These are phyloP conservation scores for Eimeria necatrix DNA, from an alignment of 169 alveolate genomes.

Conservation along the genomic window DNA sequence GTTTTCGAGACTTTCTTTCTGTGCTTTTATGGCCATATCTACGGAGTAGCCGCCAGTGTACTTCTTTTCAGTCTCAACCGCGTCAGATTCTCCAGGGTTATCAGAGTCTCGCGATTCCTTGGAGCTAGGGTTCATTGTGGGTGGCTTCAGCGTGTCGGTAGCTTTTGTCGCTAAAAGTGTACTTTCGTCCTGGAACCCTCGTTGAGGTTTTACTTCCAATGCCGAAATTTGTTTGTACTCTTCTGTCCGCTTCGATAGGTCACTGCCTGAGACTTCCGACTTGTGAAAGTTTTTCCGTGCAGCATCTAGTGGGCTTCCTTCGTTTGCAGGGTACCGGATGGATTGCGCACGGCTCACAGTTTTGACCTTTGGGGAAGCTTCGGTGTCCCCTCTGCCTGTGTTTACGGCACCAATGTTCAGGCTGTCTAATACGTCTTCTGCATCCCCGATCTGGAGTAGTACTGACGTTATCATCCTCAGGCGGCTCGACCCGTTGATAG, in stretches of 20 bases:
- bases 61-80: not conserved
- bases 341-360: not conserved
- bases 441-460: constrained; percentile 51
- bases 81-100: not conserved
- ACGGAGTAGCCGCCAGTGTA: not conserved
- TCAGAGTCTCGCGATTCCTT: not conserved
- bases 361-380: too few relatives aligned
- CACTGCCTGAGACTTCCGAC: not conserved
- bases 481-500: constrained; percentile 55
- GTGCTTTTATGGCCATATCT: not conserved
- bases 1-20: constrained; percentile 22
- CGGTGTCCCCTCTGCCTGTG: not conserved
- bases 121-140: not conserved
- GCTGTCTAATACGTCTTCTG: constrained; percentile 59
- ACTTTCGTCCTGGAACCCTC: not conserved
- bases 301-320: not conserved
- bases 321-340: not conserved
- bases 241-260: not conserved
- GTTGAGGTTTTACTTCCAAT: not conserved
- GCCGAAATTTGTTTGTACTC: not conserved
- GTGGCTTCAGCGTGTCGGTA: not conserved
- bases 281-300: not conserved
- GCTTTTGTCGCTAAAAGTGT: too few relatives aligned
- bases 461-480: constrained; percentile 49
- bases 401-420: constrained; percentile 28